These are phyloP conservation scores for Candida berthetii DNA, from an alignment of 805 yeast species.

Conservation along the genomic window DNA sequence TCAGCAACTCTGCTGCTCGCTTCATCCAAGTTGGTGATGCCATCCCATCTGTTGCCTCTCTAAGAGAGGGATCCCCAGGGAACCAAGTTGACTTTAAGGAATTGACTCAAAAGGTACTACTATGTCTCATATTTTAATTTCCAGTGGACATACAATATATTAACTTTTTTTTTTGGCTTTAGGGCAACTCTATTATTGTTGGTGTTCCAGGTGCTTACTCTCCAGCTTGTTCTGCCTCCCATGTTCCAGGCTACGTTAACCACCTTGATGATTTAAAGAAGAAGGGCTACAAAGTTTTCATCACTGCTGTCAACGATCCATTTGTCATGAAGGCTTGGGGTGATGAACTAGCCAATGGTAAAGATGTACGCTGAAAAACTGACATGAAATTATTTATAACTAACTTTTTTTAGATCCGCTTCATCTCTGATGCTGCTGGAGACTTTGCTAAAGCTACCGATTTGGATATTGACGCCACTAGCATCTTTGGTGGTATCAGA, in stretches of 20 bases:
- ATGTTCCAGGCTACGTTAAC: slow-evolving; percentile 68
- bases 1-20: slow-evolving; percentile 18
- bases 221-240: slow-evolving; percentile 69
- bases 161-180: slow-evolving; percentile 5
- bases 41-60: slow-evolving; percentile 51
- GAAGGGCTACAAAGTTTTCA: slow-evolving; percentile 63
- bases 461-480: slow-evolving; percentile 67
- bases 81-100: slow-evolving; percentile 50
- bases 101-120: slow-evolving; percentile 20
- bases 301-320: slow-evolving; percentile 81
- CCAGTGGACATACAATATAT: background rate
- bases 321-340: slow-evolving; percentile 85
- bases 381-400: background rate
- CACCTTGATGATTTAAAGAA: slow-evolving; percentile 43
- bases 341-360: slow-evolving; percentile 29
- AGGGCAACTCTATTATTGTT: slow-evolving; percentile 49
- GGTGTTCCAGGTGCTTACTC: slow-evolving; percentile 78
- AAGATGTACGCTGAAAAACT: slow-evolving; percentile 3
- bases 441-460: slow-evolving; percentile 63
- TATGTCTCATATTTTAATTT: slow-evolving; percentile 1
- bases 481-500: slow-evolving; percentile 71
- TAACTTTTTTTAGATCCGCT: slow-evolving; percentile 29
- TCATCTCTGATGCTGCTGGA: slow-evolving; percentile 78
- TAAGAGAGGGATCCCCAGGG: slow-evolving; percentile 60
- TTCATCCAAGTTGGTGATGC: slow-evolving; percentile 49